phyloP scores from a whole-genome alignment of 495 filamentous ascomycete species.

The Astrothelium macrocarpum region DNA sequence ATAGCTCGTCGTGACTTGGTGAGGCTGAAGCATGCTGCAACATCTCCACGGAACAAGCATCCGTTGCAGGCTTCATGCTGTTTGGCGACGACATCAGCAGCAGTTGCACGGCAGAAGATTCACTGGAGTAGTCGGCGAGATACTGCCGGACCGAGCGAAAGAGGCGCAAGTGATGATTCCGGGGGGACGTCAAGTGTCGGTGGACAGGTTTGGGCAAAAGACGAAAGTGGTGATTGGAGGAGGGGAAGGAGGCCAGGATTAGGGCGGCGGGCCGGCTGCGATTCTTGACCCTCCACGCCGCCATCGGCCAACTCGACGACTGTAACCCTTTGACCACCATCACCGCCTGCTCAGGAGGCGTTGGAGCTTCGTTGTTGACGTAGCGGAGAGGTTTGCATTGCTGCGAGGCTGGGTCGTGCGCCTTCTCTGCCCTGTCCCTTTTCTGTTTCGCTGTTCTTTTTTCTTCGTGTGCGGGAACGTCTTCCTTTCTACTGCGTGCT shows the following conservation, averaged over 20 bases:
- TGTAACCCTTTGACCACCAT: not conserved
- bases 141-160: not conserved
- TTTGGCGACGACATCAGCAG: not conserved
- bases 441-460: constrained; percentile 19
- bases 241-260: not conserved
- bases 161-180: not conserved
- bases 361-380: not conserved
- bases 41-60: no score
- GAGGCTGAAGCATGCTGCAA: not conserved
- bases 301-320: not conserved
- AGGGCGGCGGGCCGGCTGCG: not conserved
- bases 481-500: constrained; percentile 1
- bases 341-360: not conserved
- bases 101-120: not conserved
- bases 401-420: not conserved
- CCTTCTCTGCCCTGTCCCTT: constrained; percentile 12
- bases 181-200: not conserved
- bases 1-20: constrained; percentile 1
- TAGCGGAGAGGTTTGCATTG: not conserved
- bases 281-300: not conserved
- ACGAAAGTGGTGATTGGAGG: not conserved
- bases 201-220: not conserved
- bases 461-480: constrained; percentile 11
- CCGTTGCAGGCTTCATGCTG: no score
- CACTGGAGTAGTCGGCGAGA: not conserved